Base-by-base conservation (phyloP, 495 filamentous ascomycete species). In the Pseudevernia furfuracea region DNA sequence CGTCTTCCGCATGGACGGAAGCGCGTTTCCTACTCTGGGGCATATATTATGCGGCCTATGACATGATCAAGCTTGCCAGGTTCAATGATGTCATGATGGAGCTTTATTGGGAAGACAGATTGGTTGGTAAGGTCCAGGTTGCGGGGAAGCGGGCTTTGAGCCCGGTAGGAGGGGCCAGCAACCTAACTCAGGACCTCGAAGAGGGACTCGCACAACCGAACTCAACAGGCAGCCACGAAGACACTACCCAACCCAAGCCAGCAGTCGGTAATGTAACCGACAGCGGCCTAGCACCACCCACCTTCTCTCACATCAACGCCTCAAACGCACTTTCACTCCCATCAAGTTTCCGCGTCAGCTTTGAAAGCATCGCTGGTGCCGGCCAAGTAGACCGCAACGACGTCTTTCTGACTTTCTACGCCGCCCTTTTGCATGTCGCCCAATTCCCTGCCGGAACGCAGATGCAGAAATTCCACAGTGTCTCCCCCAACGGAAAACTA, bases 21-120 rank as follows among this genome's bases (percentile, higher is more conserved):
- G 19, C 57, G 38, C 57, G 57, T 3, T 59, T 59, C 25, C 9
- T 59, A 11, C 57, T 59, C 6, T 38, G 34, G 57, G 57, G 57
- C 25, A 8, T 43, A 4, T 39, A 23, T 30, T 10, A 5, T 10
- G 57, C 15, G 0, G 15, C 25, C 21, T 25, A 5, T 25, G 34
- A 59, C 3, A 59, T 59, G 36, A 7, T 59, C 23, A 43, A 39
- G 21, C 11, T 7, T 39, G 21, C 21, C 4, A n/a, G 57, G n/a
- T 59, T 59, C 14, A 15, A 59, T 11, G 25, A 59, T 23, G 7
- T 32, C 21, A 9, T 6, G 4, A 1, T 59, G n/a, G 6, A 41
- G 0, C 39, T 59, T 5, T 39, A 25, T 19, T 59, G 36, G 57
- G 57, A 59, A 17, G 7, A 59, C 11, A 28, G 28, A 17, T 7